A percentile compares a stretch with the other conserved stretches of the same genome.
Conservation (phyloP, 2,329 filamentous ascomycete genomes). For the Capronia americana region DNA sequence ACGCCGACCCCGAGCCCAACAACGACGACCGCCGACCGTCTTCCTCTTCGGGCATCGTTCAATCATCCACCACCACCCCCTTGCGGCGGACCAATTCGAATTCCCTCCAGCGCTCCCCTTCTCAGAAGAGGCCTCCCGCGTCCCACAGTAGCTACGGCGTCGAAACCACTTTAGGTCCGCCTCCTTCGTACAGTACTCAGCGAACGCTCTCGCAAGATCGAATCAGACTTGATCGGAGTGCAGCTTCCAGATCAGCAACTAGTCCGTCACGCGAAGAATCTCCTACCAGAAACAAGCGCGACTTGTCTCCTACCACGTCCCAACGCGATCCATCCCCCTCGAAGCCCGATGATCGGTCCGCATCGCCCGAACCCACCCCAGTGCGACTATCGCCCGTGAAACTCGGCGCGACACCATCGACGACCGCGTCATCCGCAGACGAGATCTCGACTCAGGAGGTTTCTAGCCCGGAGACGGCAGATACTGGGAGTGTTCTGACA, state of each 20-base stretch:
- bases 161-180: conserved; percentile 58
- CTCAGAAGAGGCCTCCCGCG: conserved; percentile 50
- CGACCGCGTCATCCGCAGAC: conserved; percentile 24
- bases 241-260: conserved; percentile 18
- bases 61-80: conserved; percentile 21
- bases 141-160: conserved; percentile 58
- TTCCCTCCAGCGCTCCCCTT: conserved; percentile 29
- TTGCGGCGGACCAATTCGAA: conserved; percentile 31
- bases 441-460: conserved; percentile 21
- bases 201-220: conserved; percentile 47
- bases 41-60: conserved; percentile 24
- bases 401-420: conserved; percentile 18
- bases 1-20: conserved; percentile 21
- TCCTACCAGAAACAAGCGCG: conserved; percentile 9
- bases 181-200: conserved; percentile 58
- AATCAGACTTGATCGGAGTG: conserved; percentile 35
- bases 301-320: conserved; percentile 18
- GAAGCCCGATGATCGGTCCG: conserved; percentile 23
- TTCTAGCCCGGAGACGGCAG: conserved; percentile 33
- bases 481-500: conserved; percentile 31
- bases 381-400: conserved; percentile 20
- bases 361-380: conserved; percentile 8
- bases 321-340: conserved; percentile 12
- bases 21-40: conserved; percentile 20
- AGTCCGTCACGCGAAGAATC: conserved; percentile 11